Conservation (phyloP, 2,329 filamentous ascomycete genomes). For the Gaeumannomyces tritici region DNA sequence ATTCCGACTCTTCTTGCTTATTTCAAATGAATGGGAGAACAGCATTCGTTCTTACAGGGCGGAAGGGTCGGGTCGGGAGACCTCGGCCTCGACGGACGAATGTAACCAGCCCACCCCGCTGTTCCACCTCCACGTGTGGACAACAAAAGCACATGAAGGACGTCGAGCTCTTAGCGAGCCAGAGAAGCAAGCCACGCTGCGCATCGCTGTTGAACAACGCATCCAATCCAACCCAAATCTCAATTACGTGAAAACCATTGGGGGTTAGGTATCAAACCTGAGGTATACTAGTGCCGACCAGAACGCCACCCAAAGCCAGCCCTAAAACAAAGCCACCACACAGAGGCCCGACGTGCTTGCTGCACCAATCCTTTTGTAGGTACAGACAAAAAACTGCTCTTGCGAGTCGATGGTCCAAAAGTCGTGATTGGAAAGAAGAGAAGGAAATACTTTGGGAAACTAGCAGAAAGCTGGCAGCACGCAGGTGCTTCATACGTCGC, state of each 20-base stretch:
- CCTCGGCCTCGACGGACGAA: background rate
- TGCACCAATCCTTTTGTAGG: background rate
- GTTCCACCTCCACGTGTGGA: background rate
- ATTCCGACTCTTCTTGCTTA: background rate
- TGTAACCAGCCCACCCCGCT: background rate
- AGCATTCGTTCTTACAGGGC: background rate
- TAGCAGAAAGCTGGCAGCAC: background rate
- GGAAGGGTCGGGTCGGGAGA: background rate
- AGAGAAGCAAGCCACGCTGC: background rate
- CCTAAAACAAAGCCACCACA: background rate
- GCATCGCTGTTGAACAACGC: background rate
- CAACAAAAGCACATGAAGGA: background rate
- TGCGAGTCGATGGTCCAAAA: too few species aligned
- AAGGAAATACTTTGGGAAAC: background rate
- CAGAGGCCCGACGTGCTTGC: background rate
- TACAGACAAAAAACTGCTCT: too few species aligned
- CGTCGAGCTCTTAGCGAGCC: background rate
- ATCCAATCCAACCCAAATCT: background rate
- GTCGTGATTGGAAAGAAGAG: too few species aligned
- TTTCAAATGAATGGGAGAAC: background rate
- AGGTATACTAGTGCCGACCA: background rate
- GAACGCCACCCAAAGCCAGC: background rate
- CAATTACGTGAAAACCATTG: background rate
- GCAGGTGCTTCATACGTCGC: slow-evolving; percentile 22
- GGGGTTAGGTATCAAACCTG: background rate